Conservation (phyloP, 495 filamentous ascomycete species). For the Aspergillus biplanus region DNA sequence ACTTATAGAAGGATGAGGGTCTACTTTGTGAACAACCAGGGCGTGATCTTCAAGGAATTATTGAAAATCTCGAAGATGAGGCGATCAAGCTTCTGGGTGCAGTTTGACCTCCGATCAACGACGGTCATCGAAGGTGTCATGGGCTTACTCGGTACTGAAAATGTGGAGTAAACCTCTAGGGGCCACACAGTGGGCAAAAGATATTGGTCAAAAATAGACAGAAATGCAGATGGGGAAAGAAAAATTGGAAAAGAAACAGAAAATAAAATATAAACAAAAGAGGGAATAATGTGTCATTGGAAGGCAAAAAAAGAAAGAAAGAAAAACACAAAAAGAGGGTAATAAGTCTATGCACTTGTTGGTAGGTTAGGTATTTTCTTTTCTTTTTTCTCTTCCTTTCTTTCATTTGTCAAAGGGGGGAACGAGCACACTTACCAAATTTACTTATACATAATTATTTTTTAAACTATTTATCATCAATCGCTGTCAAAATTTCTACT, state of each 20-base stretch:
- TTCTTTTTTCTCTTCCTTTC: constrained; percentile 14
- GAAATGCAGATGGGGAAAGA: neutral
- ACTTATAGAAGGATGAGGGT: constrained; percentile 24
- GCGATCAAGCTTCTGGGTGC: constrained; percentile 18
- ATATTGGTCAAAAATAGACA: neutral
- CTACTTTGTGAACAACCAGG: neutral
- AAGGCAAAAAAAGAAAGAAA: constrained; percentile 24
- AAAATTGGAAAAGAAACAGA: constrained; percentile 8
- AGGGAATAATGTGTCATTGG: constrained; percentile 14
- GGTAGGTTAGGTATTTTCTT: neutral
- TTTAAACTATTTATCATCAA: neutral
- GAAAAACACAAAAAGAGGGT: constrained; percentile 16
- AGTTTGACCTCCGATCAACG: neutral
- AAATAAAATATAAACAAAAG: constrained; percentile 23
- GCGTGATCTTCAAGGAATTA: constrained; percentile 20
- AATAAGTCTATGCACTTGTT: neutral
- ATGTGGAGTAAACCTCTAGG: neutral
- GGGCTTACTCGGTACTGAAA: constrained; percentile 2
- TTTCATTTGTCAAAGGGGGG: neutral
- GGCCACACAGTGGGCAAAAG: neutral
- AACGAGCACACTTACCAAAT: neutral
- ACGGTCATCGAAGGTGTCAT: neutral
- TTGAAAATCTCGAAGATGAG: constrained; percentile 10
- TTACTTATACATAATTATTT: too few relatives aligned
- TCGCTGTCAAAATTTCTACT: neutral